These are phyloP conservation scores for Lactarius hatsudake DNA, from an alignment of 768 basidiomycete species.

Conservation along the genomic window DNA sequence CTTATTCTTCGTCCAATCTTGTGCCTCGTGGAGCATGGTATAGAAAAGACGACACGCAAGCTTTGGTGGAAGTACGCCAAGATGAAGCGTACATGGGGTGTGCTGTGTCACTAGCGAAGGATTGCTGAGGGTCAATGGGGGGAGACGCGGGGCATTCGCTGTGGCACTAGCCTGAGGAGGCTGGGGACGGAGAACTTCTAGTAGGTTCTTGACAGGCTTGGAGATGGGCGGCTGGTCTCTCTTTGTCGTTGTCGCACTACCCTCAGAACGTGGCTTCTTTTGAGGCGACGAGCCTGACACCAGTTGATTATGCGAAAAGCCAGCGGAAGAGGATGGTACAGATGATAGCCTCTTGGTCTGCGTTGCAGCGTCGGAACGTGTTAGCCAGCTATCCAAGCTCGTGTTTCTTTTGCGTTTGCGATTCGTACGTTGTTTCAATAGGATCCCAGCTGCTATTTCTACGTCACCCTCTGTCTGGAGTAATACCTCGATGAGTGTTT, in stretches of 20 bases:
- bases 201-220: slow-evolving; percentile 22
- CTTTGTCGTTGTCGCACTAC: neutral
- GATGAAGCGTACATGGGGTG: slow-evolving; percentile 74
- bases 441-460: slow-evolving; percentile 15
- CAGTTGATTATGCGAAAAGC: neutral
- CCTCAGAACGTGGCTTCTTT: slow-evolving; percentile 19
- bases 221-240: neutral
- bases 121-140: slow-evolving; percentile 60
- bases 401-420: slow-evolving; percentile 47
- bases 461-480: slow-evolving; percentile 25
- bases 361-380: slow-evolving; percentile 28
- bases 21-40: slow-evolving; percentile 60
- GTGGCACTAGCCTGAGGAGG: slow-evolving; percentile 9
- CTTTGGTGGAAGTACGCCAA: slow-evolving; percentile 65
- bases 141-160: slow-evolving; percentile 38
- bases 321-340: neutral
- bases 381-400: slow-evolving; percentile 57
- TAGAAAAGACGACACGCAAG: slow-evolving; percentile 76
- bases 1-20: slow-evolving; percentile 65
- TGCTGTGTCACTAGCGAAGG: slow-evolving; percentile 64
- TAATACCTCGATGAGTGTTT: slow-evolving; percentile 24
- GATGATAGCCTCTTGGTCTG: neutral
- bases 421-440: slow-evolving; percentile 3
- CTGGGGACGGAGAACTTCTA: slow-evolving; percentile 25
- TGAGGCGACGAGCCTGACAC: neutral